A percentile compares a stretch with the other conserved stretches of the same genome.
These are phyloP conservation scores for Blastobotrys proliferans DNA, from an alignment of 1,139 yeast species.

Conservation along the genomic window DNA sequence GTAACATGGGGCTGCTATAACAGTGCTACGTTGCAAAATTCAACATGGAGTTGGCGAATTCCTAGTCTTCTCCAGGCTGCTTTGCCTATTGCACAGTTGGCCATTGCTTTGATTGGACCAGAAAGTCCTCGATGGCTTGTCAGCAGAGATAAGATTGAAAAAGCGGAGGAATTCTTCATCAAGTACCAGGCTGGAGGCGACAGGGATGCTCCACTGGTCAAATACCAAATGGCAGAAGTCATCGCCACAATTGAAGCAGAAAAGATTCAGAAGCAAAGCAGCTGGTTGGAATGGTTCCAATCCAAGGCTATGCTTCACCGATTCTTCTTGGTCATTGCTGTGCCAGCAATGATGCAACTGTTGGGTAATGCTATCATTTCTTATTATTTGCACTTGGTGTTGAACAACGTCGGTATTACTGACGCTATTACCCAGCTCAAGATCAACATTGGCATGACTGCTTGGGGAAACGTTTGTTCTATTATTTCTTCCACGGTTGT, in stretches of 20 bases:
- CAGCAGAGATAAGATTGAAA: conserved; percentile 48
- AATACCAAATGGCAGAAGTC: conserved; percentile 26
- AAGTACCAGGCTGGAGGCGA: conserved; percentile 30
- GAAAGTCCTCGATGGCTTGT: conserved; percentile 76
- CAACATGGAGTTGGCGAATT: conserved; percentile 44
- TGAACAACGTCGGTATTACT: conserved; percentile 31
- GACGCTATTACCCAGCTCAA: conserved; percentile 35
- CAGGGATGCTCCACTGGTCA: conserved; percentile 18
- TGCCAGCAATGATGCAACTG: conserved; percentile 40
- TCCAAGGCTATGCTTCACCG: conserved; percentile 39
- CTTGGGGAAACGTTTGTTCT: conserved; percentile 37
- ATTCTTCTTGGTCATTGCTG: conserved; percentile 30
- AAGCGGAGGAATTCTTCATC: conserved; percentile 39
- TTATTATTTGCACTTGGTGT: conserved; percentile 42
- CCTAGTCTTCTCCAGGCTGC: conserved; percentile 42
- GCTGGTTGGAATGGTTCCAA: conserved; percentile 38
- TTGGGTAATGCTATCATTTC: conserved; percentile 43
- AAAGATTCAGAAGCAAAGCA: conserved; percentile 14
- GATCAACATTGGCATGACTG: conserved; percentile 29
- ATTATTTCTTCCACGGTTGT: conserved; percentile 34
- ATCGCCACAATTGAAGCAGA: conserved; percentile 19
- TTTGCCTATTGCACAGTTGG: conserved; percentile 36
- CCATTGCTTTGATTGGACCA: conserved; percentile 34
- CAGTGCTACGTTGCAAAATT: conserved; percentile 18
- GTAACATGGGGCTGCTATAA: conserved; percentile 43